A percentile compares a stretch with the other conserved stretches of the same genome.
These are phyloP conservation scores for Mortierella sp. DNA, from an alignment of 371 early-diverging fungal species.

Conservation along the genomic window DNA sequence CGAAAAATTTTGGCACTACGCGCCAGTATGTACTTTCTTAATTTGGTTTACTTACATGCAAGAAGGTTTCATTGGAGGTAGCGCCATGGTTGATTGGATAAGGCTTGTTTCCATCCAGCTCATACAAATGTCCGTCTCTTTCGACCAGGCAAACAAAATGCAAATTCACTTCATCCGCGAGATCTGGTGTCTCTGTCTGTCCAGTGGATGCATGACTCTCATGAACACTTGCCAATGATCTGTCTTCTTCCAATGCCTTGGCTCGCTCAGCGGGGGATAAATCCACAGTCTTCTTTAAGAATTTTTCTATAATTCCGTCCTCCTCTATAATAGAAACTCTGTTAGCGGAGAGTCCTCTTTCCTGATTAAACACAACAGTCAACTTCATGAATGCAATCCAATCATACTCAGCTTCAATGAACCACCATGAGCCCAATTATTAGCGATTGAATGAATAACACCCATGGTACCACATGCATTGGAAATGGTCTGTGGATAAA, in stretches of 20 bases:
- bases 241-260: conserved; percentile 71
- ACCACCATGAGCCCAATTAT: conserved; percentile 61
- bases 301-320: conserved; percentile 59
- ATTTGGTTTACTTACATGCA: conserved; percentile 59
- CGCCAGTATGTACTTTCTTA: neutral
- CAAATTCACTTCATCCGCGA: conserved; percentile 79
- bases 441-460: conserved; percentile 80
- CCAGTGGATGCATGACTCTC: conserved; percentile 73
- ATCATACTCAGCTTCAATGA: conserved; percentile 33
- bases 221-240: conserved; percentile 72
- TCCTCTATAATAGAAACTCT: conserved; percentile 16
- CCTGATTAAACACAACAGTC: neutral
- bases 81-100: conserved; percentile 89
- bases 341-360: neutral
- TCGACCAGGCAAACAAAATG: conserved; percentile 90
- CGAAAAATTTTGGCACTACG: neutral
- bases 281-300: conserved; percentile 69
- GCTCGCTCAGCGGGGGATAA: conserved; percentile 81
- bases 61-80: conserved; percentile 63
- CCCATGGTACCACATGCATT: conserved; percentile 96
- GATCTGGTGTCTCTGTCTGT: conserved; percentile 82
- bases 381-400: neutral
- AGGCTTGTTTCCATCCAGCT: conserved; percentile 88
- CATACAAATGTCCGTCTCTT: conserved; percentile 82
- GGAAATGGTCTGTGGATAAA: conserved; percentile 88